Base-by-base conservation (phyloP, 495 filamentous ascomycete species). In the Apiosordaria backusii region DNA sequence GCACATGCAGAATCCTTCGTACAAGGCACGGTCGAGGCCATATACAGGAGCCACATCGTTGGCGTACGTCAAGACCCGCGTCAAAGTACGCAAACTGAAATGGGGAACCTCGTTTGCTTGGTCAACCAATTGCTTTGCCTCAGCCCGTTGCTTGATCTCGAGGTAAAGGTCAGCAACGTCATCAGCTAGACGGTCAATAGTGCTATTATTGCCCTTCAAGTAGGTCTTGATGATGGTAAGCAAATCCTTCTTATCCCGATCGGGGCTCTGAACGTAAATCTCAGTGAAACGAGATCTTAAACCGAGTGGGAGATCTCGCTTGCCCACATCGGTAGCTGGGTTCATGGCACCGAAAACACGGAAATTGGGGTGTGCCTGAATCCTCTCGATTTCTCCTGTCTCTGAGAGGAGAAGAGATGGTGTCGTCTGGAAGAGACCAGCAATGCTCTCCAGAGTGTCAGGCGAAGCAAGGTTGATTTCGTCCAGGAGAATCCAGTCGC, bases 341-440 rank as follows among this genome's bases (percentile, higher is more conserved):
- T 99, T 99, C 96, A 99, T 99, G 55, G 95, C 95, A 24, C 91
- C 96, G 76, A 99, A 98, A 24, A 99, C 90, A 35, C 96, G 88
- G 75, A 99, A 99, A 70, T 97, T 86, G 2, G 91, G 89, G 74
- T 99, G 95, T 1, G 93, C 93, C 61, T 88, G 86, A 9, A 98
- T 88, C 54, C 92, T 85, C 74, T 97, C 92, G 24, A 93, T 88
- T 65, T 93, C 90, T 60, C 95, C 96, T 50, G 92, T 92, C 77
- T 99, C 96, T 1, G 92, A 91, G 26, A 99, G 85, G 15, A 97
- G 79, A 50, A 99, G 87, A 16, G 91, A 97, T 1, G 93, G 92
- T 0, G 82, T 87, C 55, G 87, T 84, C 64, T 89, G 85, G 53
- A 99, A 82, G 16, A 99, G 82, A 76, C 93, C 93, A 22, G 92